Evolutionary conservation across 441 rosid genomes (phyloP).

Genomic region (Arabidopsis lyrata): DNA sequence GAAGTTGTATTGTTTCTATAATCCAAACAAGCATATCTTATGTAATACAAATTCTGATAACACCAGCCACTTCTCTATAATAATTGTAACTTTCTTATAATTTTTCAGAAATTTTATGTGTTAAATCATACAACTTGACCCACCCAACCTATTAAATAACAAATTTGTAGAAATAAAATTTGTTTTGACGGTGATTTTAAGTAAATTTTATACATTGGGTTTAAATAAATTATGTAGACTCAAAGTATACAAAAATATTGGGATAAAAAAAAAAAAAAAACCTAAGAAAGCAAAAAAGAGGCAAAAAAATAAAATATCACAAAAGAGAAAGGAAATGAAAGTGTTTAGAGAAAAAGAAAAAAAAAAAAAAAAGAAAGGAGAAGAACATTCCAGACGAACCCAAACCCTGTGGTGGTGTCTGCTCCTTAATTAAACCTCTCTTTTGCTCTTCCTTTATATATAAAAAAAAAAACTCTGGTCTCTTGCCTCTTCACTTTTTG

Average conservation of each 20-base stretch:
- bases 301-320: neutral
- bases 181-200: too few species aligned
- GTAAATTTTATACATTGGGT: too few species aligned
- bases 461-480: too few species aligned
- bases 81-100: too few species aligned
- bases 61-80: conserved; percentile 47
- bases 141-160: neutral
- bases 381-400: conserved; percentile 32
- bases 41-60: conserved; percentile 81
- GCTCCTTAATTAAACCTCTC: conserved; percentile 5
- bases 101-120: too few species aligned
- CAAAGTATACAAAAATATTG: too few species aligned
- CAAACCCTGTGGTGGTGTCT: conserved; percentile 10
- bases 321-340: neutral
- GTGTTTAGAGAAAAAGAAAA: neutral
- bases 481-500: neutral
- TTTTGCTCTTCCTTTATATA: neutral
- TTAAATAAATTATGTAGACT: too few species aligned
- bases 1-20: neutral
- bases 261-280: neutral
- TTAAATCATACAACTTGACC: neutral
- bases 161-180: too few species aligned
- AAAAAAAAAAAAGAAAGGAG: neutral
- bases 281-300: too few species aligned
- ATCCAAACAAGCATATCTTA: conserved; percentile 50